A percentile compares a stretch with the other conserved stretches of the same genome.
Conservation (phyloP, 1,284 basidiomycete species). For the Ganoderma sinense region DNA sequence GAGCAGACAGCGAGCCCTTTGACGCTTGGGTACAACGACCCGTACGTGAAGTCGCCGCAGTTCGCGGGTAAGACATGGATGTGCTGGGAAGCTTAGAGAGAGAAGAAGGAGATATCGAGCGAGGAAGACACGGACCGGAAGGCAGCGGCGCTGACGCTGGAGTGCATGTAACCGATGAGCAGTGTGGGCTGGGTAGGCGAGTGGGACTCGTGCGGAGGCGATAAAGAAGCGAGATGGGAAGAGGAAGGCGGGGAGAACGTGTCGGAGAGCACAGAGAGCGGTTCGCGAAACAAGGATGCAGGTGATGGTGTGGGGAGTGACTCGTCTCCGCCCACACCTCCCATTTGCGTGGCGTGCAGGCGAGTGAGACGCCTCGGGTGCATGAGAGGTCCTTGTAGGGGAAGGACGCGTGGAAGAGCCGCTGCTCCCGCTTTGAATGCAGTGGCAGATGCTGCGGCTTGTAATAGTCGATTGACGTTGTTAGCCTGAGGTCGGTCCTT, state of each 20-base stretch:
- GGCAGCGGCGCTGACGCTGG: constrained; percentile 32
- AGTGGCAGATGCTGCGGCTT: not conserved
- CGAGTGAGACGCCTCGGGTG: constrained; percentile 16
- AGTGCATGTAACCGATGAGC: constrained; percentile 34
- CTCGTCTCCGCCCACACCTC: constrained; percentile 21
- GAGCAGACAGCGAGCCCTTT: constrained; percentile 9
- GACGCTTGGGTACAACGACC: constrained; percentile 22
- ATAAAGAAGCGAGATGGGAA: constrained; percentile 18
- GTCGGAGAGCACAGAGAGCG: constrained; percentile 9
- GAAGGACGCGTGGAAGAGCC: constrained; percentile 11
- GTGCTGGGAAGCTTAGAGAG: constrained; percentile 23
- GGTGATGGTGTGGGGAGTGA: constrained; percentile 13
- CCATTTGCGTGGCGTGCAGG: constrained; percentile 16
- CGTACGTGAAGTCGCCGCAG: constrained; percentile 4
- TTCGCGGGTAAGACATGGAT: constrained; percentile 27
- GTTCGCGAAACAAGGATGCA: constrained; percentile 11
- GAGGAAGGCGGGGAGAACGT: constrained; percentile 19
- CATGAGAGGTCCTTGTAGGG: not conserved
- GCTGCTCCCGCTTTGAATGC: constrained; percentile 8
- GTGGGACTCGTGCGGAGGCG: constrained; percentile 12
- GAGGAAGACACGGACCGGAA: constrained; percentile 34
- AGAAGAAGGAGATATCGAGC: constrained; percentile 4
- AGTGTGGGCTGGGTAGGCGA: constrained; percentile 8
- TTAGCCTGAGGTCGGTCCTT: constrained; percentile 5
- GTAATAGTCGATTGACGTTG: constrained; percentile 19